phyloP scores from a whole-genome alignment of 1,139 yeast species.

The Suhomyces yuchorum region DNA sequence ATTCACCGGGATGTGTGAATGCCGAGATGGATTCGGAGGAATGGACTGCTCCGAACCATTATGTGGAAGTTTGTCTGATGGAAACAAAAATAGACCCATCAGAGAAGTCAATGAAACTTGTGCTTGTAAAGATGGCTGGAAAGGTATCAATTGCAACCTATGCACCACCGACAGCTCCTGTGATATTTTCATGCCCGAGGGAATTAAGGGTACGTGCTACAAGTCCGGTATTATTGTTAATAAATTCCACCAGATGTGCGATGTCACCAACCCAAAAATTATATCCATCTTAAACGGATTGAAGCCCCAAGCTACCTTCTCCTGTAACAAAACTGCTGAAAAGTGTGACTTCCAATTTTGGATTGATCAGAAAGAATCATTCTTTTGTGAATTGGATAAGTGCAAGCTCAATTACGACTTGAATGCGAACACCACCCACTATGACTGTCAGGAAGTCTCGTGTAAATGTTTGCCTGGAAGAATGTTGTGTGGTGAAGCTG shows the following conservation, averaged over 20 bases:
- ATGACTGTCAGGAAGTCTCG: constrained; percentile 71
- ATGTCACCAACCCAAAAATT: constrained; percentile 88
- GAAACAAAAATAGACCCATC: constrained; percentile 64
- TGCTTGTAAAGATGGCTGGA: constrained; percentile 83
- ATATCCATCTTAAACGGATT: constrained; percentile 75
- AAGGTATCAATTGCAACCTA: constrained; percentile 88
- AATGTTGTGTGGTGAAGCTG: constrained; percentile 91
- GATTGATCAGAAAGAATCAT: constrained; percentile 88
- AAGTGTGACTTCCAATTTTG: constrained; percentile 91
- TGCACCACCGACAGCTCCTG: constrained; percentile 76
- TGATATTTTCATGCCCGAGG: constrained; percentile 86
- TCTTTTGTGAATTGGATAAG: constrained; percentile 76
- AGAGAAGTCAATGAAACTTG: constrained; percentile 56
- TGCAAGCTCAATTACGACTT: constrained; percentile 74
- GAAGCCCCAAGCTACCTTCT: constrained; percentile 89
- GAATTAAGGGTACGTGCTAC: constrained; percentile 85
- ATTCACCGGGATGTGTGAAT: constrained; percentile 88
- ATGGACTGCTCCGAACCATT: constrained; percentile 86
- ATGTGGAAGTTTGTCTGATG: constrained; percentile 78
- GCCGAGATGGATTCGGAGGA: constrained; percentile 92
- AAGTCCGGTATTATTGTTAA: constrained; percentile 84
- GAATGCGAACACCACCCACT: constrained; percentile 67
- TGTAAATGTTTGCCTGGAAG: constrained; percentile 91
- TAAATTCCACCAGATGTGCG: constrained; percentile 86
- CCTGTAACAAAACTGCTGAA: constrained; percentile 70